Evolutionary conservation across 2,329 filamentous ascomycete species (phyloP).

Genomic region (Raffaelea ambrosiae): DNA sequence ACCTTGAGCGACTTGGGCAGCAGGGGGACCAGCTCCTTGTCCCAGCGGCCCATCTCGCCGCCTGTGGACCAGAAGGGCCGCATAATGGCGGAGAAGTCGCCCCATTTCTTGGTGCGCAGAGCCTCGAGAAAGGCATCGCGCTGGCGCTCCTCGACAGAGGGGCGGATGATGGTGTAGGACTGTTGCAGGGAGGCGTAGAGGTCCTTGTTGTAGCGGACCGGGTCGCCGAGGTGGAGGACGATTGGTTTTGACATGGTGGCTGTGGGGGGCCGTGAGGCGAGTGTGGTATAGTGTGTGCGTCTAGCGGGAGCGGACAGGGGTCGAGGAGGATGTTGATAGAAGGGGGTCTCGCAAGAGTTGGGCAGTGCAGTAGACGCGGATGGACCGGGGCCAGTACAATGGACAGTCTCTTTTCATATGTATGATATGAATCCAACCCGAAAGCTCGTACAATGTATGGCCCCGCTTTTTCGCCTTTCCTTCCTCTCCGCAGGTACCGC

Average conservation of each 20-base stretch:
- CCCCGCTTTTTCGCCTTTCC: no score
- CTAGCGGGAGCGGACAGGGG: no score
- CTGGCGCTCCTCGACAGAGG: slow-evolving; percentile 34
- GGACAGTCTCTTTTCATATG: no score
- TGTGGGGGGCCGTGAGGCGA: no score
- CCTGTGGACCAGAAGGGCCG: slow-evolving; percentile 15
- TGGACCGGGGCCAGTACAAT: no score
- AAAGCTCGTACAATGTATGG: no score
- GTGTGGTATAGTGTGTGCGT: no score
- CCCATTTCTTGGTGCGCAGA: slow-evolving; percentile 43
- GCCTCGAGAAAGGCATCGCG: slow-evolving; percentile 41
- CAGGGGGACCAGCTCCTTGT: slow-evolving; percentile 22
- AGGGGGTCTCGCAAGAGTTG: no score
- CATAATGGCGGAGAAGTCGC: slow-evolving; percentile 39
- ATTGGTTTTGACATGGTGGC: slow-evolving; percentile 5
- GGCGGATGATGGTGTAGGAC: slow-evolving; percentile 40
- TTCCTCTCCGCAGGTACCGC: no score
- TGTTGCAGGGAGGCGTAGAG: slow-evolving; percentile 34
- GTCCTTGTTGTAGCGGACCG: slow-evolving; percentile 38
- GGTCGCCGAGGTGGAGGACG: slow-evolving; percentile 69
- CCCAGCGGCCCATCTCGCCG: slow-evolving; percentile 17
- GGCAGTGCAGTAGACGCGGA: no score
- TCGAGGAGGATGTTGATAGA: no score
- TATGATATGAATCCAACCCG: no score
- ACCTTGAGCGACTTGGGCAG: slow-evolving; percentile 50